Evolutionary conservation across 371 early-diverging fungal species (phyloP), one percentile per base, ranked within the genome.

Genomic region (Lichtheimia hyalospora): DNA sequence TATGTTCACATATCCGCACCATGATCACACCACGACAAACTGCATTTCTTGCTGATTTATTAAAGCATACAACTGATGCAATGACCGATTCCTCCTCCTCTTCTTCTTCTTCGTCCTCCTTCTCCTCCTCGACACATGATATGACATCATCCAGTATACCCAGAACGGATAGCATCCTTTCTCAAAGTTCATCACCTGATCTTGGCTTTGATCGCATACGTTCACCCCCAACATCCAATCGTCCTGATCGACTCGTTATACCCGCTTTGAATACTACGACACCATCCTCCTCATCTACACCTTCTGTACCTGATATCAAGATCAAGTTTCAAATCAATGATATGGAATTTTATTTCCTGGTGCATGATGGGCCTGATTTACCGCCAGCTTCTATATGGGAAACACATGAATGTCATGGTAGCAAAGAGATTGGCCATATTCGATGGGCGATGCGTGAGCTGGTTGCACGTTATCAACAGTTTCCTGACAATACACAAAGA

Each of bases 271-370:
- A 34, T 8, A 34, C 2, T 5, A 34, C 34, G 34, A 34, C 34
- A 34, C 34, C 34, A 5, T 34, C 34, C 18, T 46, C 46, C 43
- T 13, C 54, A 27, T 15, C 55, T 25, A 18, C 49, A 24, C 14
- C 53, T 10, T 20, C 49, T 18, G 5, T 18, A 4, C 70, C 69
- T 16, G 65, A 69, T 1, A 41, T 77, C 15, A 82, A 81, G 40
- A 60, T 84, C 50, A 84, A 83, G 43, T 57, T 80, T 1, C 70
- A 77, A 21, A 54, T 86, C 41, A 57, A 71, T 7, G 57, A 61
- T 5, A 41, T 82, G 16, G 81, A 81, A 52, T 44, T 71, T 14
- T 83, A 72, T 60, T 52, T 84, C 20, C 61, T 84, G 2, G 70
- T 69, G 16, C 62, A 72, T 15, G 82, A 86, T 58, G 66, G 70